These are phyloP conservation scores for Malus sieversii DNA, from an alignment of 306 rosid genomes.

Conservation along the genomic window DNA sequence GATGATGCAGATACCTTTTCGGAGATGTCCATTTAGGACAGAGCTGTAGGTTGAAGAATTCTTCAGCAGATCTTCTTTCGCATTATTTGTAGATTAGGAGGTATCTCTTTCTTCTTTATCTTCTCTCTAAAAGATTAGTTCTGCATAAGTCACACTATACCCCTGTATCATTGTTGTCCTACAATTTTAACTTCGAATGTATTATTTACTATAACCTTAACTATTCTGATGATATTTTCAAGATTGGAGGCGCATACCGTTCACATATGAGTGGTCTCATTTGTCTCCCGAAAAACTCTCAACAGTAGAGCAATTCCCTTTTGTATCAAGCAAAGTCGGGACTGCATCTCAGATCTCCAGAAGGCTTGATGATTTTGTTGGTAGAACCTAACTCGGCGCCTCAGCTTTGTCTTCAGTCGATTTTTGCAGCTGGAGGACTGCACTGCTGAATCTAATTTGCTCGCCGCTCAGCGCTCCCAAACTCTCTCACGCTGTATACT, in stretches of 20 bases:
- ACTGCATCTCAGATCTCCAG: neutral
- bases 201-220: neutral
- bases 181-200: neutral
- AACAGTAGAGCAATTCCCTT: neutral
- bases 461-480: neutral
- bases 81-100: slow-evolving; percentile 66
- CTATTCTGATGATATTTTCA: neutral
- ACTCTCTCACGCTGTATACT: neutral
- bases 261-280: neutral
- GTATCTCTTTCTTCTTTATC: slow-evolving; percentile 23
- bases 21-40: slow-evolving; percentile 99
- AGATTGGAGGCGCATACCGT: neutral
- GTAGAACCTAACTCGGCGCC: neutral
- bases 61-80: slow-evolving; percentile 44
- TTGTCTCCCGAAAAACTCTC: neutral
- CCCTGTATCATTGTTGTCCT: neutral
- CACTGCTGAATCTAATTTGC: neutral
- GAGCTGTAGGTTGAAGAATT: slow-evolving; percentile 83
- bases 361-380: neutral
- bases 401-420: slow-evolving; percentile 1
- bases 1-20: slow-evolving; percentile 62
- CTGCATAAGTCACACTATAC: neutral
- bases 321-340: neutral
- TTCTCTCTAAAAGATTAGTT: neutral
- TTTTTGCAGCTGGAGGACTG: slow-evolving; percentile 15